Percentiles rank a stretch among this genome's conserved stretches.
Evolutionary conservation across 495 filamentous ascomycete genomes (phyloP).

Genomic region (Talaromyces stipitatus): DNA sequence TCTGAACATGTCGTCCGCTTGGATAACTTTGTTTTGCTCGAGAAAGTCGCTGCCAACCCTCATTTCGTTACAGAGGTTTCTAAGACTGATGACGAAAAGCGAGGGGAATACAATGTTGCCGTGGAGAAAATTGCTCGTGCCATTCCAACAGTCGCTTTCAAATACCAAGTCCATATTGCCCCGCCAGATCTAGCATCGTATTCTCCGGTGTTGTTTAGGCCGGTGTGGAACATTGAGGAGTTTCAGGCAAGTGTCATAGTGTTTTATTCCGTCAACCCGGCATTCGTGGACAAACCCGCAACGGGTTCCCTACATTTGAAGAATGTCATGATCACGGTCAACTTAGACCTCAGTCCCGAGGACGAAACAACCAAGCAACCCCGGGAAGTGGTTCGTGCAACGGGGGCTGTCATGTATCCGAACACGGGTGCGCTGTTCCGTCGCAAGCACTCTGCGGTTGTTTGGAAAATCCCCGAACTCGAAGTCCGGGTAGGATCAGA

Average conservation of each 20-base stretch:
- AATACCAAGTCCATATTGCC: conserved; percentile 85
- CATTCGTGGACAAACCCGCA: conserved; percentile 38
- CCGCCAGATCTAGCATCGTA: conserved; percentile 52
- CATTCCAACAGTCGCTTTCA: conserved; percentile 70
- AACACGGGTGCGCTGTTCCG: conserved; percentile 58
- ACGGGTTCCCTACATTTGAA: conserved; percentile 53
- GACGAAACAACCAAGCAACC: conserved; percentile 36
- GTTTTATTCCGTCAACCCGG: conserved; percentile 78
- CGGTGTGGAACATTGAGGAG: conserved; percentile 76
- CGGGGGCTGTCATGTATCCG: conserved; percentile 38
- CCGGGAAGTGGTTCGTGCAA: conserved; percentile 35
- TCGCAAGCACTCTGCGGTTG: conserved; percentile 78
- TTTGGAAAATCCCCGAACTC: conserved; percentile 84
- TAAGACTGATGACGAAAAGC: conserved; percentile 43
- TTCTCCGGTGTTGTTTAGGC: conserved; percentile 69
- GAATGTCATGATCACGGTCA: conserved; percentile 75
- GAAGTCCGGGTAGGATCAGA: conserved; percentile 42
- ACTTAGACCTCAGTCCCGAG: conserved; percentile 52
- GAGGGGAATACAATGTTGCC: conserved; percentile 76
- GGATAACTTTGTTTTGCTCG: conserved; percentile 83
- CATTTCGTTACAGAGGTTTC: conserved; percentile 69
- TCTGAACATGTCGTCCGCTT: conserved; percentile 63
- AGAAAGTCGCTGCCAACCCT: conserved; percentile 92
- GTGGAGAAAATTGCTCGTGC: conserved; percentile 62
- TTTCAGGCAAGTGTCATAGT: conserved; percentile 77